Base-by-base conservation (phyloP, 2,329 filamentous ascomycete species). In the Paraphoma chrysanthemicola region DNA sequence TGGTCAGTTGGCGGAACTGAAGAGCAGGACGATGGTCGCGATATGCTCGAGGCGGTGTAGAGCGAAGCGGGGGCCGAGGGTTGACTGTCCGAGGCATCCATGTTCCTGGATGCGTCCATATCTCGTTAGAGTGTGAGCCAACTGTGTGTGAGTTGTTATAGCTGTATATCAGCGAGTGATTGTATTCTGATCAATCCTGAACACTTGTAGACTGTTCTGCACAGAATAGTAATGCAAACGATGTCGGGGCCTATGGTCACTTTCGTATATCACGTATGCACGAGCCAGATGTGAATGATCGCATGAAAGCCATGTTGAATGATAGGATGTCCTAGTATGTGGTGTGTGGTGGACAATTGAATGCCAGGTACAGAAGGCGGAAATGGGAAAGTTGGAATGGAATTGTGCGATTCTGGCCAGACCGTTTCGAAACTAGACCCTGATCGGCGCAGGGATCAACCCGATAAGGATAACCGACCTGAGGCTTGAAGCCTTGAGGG, bases 201-300 rank as follows among this genome's bases (percentile, higher is more conserved):
- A 23, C 23, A 6, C 10, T 33, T 14, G 33, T 36, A 36, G 33
- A 10, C 33, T 14, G 9, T 36, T 14, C 16, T 42, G 11, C 16
- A 16, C 11, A n/a, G 3, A 11, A 39, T 16, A 23, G 42, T 52
- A 51, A 39, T 56, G 51, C 49, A 47, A 55, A 48, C 43, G 42
- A 50, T 54, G 43, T 11, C 10, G 6, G 10, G 31, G 53, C 38
- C n/a, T n/a, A 48, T 30, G 36, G 52, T 71, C 62, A 72, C 31
- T 69, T 72, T 64, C 66, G 65, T 72, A 73, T 71, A 59, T 74
- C 72, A 62, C 63, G 58, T 65, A 70, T 72, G 59, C 64, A 64
- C 33, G 66, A 65, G 43, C 63, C 54, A 33, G 61, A 62, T 14
- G 60, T 68, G 49, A 63, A 67, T 39, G 63, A 67, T 67, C 57